These are phyloP conservation scores for Rhododendron ovatum DNA, from an alignment of 148 eudicot species.

Conservation along the genomic window DNA sequence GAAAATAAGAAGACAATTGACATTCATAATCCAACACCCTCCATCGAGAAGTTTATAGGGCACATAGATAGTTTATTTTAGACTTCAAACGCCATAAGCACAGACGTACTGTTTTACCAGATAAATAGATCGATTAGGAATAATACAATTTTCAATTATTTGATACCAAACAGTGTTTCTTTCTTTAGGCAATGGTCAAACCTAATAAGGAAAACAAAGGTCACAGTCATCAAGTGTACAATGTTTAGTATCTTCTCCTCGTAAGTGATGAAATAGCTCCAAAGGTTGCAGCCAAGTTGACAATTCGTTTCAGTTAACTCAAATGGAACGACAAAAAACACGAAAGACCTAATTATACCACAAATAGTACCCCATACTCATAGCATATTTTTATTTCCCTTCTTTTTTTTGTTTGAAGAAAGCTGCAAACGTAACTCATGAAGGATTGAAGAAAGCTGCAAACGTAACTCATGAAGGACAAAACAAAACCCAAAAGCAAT, in stretches of 20 bases:
- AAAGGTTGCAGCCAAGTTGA: neutral
- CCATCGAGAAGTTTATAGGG: neutral
- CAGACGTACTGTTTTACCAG: neutral
- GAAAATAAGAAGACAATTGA: neutral
- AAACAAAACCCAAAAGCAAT: neutral
- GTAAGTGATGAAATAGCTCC: too few species aligned
- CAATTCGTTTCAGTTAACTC: neutral
- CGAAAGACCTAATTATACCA: neutral
- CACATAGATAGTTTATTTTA: neutral
- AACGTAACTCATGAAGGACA: neutral
- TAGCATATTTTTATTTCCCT: neutral
- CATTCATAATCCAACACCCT: neutral
- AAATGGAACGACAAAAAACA: neutral
- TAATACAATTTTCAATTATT: neutral
- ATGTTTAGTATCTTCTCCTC: neutral
- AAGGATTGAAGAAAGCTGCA: neutral
- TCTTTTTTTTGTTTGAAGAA: neutral
- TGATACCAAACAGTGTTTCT: neutral
- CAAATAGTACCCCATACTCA: neutral
- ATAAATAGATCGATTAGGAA: neutral
- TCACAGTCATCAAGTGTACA: neutral
- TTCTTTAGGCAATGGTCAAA: neutral
- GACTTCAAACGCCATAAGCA: neutral
- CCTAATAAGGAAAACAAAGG: neutral
- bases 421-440: neutral